phyloP scores from a whole-genome alignment of 23 red algal species.

The Cyanidioschyzon merolae region DNA sequence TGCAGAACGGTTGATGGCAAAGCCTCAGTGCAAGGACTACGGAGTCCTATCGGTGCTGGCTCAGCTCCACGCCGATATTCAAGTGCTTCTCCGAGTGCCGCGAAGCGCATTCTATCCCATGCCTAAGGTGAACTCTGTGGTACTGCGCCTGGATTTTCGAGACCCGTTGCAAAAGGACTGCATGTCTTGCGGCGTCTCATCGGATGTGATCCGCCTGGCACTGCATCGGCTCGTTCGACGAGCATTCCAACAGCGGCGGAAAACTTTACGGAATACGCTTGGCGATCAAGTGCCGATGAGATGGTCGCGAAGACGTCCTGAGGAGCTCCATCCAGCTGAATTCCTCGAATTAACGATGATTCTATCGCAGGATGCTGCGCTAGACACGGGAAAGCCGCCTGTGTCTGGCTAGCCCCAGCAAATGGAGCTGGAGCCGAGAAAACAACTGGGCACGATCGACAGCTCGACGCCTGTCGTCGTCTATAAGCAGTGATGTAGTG shows the following conservation, averaged over 20 bases:
- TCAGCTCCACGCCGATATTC: constrained; percentile 61
- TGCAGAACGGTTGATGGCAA: constrained; percentile 48
- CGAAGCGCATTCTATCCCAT: constrained; percentile 50
- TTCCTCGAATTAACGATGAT: constrained; percentile 53
- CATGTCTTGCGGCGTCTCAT: constrained; percentile 31
- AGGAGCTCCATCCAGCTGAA: constrained; percentile 60
- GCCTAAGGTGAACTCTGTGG: constrained; percentile 61
- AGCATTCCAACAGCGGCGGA: constrained; percentile 75
- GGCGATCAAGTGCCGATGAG: constrained; percentile 29
- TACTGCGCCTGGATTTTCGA: constrained; percentile 52
- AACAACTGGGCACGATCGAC: too few relatives aligned
- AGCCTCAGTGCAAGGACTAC: constrained; percentile 41
- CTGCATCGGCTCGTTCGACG: constrained; percentile 40
- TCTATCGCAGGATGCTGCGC: too few relatives aligned
- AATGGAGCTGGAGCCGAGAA: too few relatives aligned
- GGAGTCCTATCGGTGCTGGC: constrained; percentile 70
- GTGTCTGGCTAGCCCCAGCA: too few relatives aligned
- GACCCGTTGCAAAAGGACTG: background rate
- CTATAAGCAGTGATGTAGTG: too few relatives aligned
- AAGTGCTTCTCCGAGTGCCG: constrained; percentile 47
- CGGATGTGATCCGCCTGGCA: constrained; percentile 9
- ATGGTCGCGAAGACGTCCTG: constrained; percentile 39
- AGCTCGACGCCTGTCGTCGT: too few relatives aligned
- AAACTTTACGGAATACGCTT: constrained; percentile 62
- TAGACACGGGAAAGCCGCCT: too few relatives aligned